Base-by-base conservation (phyloP, 441 rosid species). In the Capsella rubella region DNA sequence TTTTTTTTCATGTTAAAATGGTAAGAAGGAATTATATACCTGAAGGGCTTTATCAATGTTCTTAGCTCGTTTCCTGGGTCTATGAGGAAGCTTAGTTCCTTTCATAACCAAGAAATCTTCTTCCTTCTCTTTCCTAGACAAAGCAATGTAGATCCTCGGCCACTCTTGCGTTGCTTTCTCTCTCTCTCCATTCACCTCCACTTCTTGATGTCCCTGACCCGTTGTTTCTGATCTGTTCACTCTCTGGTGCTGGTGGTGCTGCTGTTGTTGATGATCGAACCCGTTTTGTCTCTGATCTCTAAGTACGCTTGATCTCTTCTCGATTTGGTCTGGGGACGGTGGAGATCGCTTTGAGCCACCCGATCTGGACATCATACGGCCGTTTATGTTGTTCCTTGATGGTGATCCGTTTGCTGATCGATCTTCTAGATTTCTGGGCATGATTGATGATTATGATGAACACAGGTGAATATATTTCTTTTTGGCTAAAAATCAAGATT, bases 121-220 rank as follows among this genome's bases (percentile, higher is more conserved):
- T 79, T 88, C 93, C 35, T 88, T 88, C 62, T 88, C 93, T 73
- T 87, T 88, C 40, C 89, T 82, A n/a, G 93, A 86, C 79, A 88
- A 61, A n/a, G 85, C 77, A 74, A 85, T 47, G 78, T 80, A 84
- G 70, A 89, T 84, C 70, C 85, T 87, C 8, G 93, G 93, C 78
- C 81, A 78, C 78, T 78, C 81, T 71, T 78, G 83, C 34, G 63
- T 47, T 50, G 61, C 79, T 56, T 78, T 81, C 47, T 86, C 85
- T 29, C 67, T 84, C 61, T 66, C 81, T 47, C 49, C 45, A 8
- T 54, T 32, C 8, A 63, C 75, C 69, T 80, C 87, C 18, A 71
- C 32, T 42, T 71, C 76, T 14, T 10, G 72, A 42, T 64, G 54
- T 10, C 72, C 21, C 54, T 77, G 80, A 71, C 77, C 77, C 69